Percentiles rank a stretch among this genome's conserved stretches.
These are phyloP conservation scores for Mycena amicta DNA, from an alignment of 768 basidiomycete species.

Conservation along the genomic window DNA sequence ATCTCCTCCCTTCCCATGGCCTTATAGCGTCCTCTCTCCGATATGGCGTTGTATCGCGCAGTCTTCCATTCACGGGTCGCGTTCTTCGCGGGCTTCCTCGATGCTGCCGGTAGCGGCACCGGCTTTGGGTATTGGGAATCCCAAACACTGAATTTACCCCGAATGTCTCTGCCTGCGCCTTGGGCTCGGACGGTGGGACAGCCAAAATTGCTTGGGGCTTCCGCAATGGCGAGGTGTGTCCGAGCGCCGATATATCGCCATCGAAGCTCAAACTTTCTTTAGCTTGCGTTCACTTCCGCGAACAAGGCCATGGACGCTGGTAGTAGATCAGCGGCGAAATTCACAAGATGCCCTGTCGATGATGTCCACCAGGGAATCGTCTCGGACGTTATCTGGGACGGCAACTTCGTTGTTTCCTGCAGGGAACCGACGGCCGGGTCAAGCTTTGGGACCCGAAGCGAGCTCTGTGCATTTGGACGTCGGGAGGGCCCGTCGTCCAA, in stretches of 20 bases:
- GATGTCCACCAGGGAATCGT: constrained; percentile 71
- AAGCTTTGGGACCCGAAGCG: constrained; percentile 73
- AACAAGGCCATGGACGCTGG: constrained; percentile 58
- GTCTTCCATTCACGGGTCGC: constrained; percentile 68
- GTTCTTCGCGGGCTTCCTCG: constrained; percentile 70
- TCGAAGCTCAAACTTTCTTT: background rate
- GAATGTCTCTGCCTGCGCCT: constrained; percentile 58
- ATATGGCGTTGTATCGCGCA: constrained; percentile 75
- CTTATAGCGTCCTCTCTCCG: constrained; percentile 65
- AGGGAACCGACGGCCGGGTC: constrained; percentile 62
- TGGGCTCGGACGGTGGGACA: constrained; percentile 64
- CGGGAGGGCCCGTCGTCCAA: constrained; percentile 39
- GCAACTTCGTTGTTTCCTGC: constrained; percentile 50
- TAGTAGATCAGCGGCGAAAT: constrained; percentile 45
- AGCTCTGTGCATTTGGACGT: constrained; percentile 66
- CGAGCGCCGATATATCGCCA: background rate
- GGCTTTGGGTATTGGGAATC: constrained; percentile 69
- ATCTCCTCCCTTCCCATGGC: constrained; percentile 57
- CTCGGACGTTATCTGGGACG: constrained; percentile 56
- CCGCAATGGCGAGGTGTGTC: constrained; percentile 51
- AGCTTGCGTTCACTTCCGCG: constrained; percentile 59
- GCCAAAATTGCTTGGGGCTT: constrained; percentile 78
- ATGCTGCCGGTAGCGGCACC: constrained; percentile 59
- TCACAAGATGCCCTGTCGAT: constrained; percentile 49
- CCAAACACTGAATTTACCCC: constrained; percentile 77